Conservation (phyloP, 345 rosid species). For the Camelina hispida region DNA sequence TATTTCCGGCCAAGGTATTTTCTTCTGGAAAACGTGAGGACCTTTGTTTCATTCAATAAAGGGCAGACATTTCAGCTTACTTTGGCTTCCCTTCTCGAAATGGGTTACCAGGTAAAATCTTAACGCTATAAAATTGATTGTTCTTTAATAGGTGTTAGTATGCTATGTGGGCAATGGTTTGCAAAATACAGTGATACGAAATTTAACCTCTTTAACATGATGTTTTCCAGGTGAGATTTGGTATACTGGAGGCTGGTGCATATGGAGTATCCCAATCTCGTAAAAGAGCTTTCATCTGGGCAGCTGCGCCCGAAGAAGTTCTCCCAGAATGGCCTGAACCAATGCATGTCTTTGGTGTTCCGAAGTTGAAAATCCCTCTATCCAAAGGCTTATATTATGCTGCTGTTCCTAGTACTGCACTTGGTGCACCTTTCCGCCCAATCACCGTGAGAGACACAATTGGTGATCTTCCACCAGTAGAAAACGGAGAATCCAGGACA, state of each 20-base stretch:
- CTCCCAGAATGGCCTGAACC: constrained; percentile 99
- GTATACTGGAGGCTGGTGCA: constrained; percentile 92
- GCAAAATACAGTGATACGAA: not conserved
- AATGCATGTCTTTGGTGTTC: constrained; percentile 81
- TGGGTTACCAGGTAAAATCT: constrained; percentile 60
- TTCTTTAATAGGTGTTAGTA: not conserved
- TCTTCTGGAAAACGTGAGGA: constrained; percentile 89
- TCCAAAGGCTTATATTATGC: constrained; percentile 58
- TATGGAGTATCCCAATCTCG: constrained; percentile 90
- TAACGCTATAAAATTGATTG: not conserved
- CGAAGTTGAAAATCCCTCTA: constrained; percentile 64
- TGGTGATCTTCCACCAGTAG: constrained; percentile 81
- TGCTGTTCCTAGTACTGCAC: constrained; percentile 74
- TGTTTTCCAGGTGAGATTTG: constrained; percentile 78
- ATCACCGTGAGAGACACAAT: constrained; percentile 92
- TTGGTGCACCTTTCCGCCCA: constrained; percentile 89
- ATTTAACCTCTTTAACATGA: not conserved
- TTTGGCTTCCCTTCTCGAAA: constrained; percentile 65
- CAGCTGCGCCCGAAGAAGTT: constrained; percentile 80
- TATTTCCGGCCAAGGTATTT: constrained; percentile 88
- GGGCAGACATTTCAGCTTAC: constrained; percentile 88
- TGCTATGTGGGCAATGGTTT: not conserved
- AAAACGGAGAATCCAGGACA: constrained; percentile 64
- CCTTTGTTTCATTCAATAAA: constrained; percentile 78
- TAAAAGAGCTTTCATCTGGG: constrained; percentile 92